phyloP scores from a whole-genome alignment of 352 stramenopile genomes.

The Pythium brachiatum region DNA sequence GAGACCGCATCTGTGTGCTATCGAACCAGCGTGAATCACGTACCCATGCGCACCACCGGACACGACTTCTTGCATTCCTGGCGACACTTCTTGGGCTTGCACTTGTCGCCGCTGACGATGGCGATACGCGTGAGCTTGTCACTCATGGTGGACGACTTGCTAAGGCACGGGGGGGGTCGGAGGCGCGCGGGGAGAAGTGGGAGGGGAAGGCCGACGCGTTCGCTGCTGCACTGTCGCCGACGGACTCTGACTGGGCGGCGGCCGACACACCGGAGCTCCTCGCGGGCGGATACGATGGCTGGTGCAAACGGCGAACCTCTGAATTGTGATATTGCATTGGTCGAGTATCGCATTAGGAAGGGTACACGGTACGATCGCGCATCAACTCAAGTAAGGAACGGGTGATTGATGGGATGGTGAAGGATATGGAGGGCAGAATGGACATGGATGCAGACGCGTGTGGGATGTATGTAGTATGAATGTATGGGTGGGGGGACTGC shows the following conservation, averaged over 20 bases:
- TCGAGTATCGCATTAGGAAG: neutral
- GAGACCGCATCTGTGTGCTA: no score
- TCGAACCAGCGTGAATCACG: conserved; percentile 23
- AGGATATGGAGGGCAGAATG: neutral
- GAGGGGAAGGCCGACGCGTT: neutral
- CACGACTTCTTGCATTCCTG: conserved; percentile 99
- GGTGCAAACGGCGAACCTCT: conserved; percentile 27
- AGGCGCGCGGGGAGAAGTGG: neutral
- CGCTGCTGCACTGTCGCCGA: neutral
- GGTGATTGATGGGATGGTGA: neutral
- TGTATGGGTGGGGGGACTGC: conserved; percentile 4
- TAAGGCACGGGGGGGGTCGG: neutral
- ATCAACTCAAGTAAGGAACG: neutral
- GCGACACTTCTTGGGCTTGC: conserved; percentile 99
- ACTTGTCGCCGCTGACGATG: conserved; percentile 98
- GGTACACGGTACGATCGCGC: conserved; percentile 8
- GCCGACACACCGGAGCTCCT: neutral
- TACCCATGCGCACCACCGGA: conserved; percentile 96
- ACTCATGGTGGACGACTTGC: conserved; percentile 41
- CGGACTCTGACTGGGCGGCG: neutral
- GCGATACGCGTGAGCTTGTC: conserved; percentile 97
- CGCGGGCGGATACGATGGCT: conserved; percentile 19
- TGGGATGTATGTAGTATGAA: neutral
- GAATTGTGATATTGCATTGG: neutral
- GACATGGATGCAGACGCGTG: neutral